Conservation (phyloP, 106 monocot genomes). For the Dendrobium catenatum region DNA sequence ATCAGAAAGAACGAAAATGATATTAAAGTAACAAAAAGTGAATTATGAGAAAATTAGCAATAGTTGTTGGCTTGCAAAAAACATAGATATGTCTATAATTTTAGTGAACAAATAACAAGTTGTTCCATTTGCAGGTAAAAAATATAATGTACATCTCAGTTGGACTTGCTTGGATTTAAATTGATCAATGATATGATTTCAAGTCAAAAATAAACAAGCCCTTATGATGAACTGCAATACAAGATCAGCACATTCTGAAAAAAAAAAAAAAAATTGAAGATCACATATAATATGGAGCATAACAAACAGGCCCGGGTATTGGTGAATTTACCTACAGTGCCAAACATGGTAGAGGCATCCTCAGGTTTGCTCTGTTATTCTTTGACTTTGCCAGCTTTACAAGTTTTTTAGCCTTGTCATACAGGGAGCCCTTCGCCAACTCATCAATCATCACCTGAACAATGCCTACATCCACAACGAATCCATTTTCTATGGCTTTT, state of each 20-base stretch:
- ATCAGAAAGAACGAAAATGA: background rate
- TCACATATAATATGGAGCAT: background rate
- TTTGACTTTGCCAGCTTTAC: background rate
- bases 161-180: background rate
- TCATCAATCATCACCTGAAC: constrained; percentile 6
- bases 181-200: background rate
- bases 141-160: background rate
- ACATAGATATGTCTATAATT: background rate
- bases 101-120: background rate
- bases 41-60: background rate
- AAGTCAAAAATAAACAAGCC: background rate
- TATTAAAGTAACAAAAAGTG: background rate
- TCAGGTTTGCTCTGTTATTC: background rate
- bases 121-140: background rate
- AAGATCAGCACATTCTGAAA: background rate
- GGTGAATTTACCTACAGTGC: background rate
- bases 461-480: constrained; percentile 2
- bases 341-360: constrained; percentile 8
- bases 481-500: background rate
- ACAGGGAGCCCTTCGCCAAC: constrained; percentile 2
- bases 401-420: constrained; percentile 8
- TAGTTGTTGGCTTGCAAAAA: background rate
- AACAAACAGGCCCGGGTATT: background rate
- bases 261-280: background rate
- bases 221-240: background rate